Evolutionary conservation across 2,329 filamentous ascomycete species (phyloP).

Genomic region (Venturia oleaginea): DNA sequence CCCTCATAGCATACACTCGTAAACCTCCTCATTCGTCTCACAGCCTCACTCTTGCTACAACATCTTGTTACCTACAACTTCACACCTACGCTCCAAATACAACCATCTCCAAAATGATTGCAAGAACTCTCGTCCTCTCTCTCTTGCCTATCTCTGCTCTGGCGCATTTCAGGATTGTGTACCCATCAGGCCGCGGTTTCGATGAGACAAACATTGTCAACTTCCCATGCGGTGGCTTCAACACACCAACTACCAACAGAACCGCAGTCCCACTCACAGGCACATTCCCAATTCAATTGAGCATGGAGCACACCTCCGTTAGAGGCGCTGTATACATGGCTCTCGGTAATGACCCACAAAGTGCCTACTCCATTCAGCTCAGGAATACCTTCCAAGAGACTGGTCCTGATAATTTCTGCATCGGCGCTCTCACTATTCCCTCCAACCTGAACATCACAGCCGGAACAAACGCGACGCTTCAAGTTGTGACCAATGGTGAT

Average conservation of each 20-base stretch:
- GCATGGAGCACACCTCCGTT: slow-evolving; percentile 43
- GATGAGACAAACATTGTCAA: slow-evolving; percentile 36
- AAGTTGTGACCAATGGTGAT: slow-evolving; percentile 55
- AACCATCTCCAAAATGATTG: not conserved
- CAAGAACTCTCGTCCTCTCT: slow-evolving; percentile 23
- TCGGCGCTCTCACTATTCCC: slow-evolving; percentile 50
- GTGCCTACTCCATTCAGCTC: slow-evolving; percentile 61
- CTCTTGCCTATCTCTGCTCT: slow-evolving; percentile 33
- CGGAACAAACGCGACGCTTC: slow-evolving; percentile 56
- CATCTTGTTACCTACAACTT: not conserved
- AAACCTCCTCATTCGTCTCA: not conserved
- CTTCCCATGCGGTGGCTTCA: slow-evolving; percentile 44
- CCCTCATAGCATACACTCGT: not conserved
- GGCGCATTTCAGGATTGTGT: slow-evolving; percentile 49
- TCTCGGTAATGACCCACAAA: slow-evolving; percentile 43
- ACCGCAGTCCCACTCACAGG: slow-evolving; percentile 40
- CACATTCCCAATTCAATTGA: slow-evolving; percentile 43
- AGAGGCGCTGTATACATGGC: slow-evolving; percentile 46
- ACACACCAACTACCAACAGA: slow-evolving; percentile 34
- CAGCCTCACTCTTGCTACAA: not conserved
- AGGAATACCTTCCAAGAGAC: slow-evolving; percentile 51
- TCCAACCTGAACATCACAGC: slow-evolving; percentile 42
- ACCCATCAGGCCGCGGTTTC: slow-evolving; percentile 42
- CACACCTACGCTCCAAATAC: not conserved
- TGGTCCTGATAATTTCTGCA: slow-evolving; percentile 56